Evolutionary conservation across 306 rosid genomes (phyloP).

Genomic region (Quercus suber): DNA sequence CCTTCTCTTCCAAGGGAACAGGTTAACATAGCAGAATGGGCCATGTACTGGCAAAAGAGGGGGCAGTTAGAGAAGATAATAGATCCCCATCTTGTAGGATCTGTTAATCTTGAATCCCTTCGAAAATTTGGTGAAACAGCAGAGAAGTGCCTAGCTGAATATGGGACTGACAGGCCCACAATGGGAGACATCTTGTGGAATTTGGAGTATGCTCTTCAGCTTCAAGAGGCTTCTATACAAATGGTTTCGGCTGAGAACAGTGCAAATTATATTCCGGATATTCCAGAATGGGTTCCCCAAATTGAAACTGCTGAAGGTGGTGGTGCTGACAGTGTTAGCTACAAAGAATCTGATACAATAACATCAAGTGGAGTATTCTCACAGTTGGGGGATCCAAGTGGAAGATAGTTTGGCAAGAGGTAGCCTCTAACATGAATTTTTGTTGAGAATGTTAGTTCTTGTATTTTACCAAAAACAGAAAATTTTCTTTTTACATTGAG

Average conservation of each 20-base stretch:
- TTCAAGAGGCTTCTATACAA: conserved; percentile 26
- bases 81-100: conserved; percentile 27
- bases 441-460: background rate
- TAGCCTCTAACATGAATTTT: background rate
- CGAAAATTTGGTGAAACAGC: conserved; percentile 36
- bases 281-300: conserved; percentile 23
- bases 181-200: conserved; percentile 42
- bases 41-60: conserved; percentile 28
- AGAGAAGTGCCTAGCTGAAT: conserved; percentile 38
- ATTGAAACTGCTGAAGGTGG: conserved; percentile 3
- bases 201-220: conserved; percentile 42
- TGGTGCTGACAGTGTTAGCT: conserved; percentile 3
- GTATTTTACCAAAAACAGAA: background rate
- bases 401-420: conserved; percentile 17
- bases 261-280: conserved; percentile 19
- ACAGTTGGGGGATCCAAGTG: conserved; percentile 33
- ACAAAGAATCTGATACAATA: conserved; percentile 19
- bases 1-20: conserved; percentile 39
- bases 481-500: background rate
- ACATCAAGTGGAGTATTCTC: conserved; percentile 35
- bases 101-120: conserved; percentile 21
- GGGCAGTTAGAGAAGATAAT: conserved; percentile 30
- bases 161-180: conserved; percentile 38
- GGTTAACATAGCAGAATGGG: conserved; percentile 46
- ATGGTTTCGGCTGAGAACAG: conserved; percentile 11